A percentile compares a stretch with the other conserved stretches of the same genome.
These are phyloP conservation scores for Mortierella polycephala DNA, from an alignment of 371 early-diverging fungal genomes.

Conservation along the genomic window DNA sequence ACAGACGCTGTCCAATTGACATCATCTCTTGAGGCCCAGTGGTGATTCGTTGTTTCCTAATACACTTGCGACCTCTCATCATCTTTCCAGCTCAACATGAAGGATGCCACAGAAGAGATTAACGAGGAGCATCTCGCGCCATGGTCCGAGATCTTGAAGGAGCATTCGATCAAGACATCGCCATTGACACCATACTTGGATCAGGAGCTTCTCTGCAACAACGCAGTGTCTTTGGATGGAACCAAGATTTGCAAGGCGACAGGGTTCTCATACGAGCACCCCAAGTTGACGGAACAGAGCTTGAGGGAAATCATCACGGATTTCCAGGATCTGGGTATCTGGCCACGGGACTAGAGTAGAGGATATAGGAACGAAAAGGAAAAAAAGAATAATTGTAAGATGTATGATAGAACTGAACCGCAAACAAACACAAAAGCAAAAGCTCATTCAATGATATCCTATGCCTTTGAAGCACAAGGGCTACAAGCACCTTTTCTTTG, in stretches of 20 bases:
- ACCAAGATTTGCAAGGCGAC: conserved; percentile 76
- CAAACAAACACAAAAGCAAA: not conserved
- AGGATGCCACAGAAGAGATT: conserved; percentile 87
- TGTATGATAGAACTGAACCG: not conserved
- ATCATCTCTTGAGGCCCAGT: not conserved
- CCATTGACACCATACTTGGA: conserved; percentile 95
- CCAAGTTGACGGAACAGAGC: conserved; percentile 72
- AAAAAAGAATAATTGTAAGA: not conserved
- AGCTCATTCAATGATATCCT: too few species aligned
- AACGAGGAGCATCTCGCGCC: conserved; percentile 92
- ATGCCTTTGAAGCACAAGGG: too few species aligned
- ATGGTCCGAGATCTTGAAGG: conserved; percentile 73
- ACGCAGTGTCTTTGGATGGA: conserved; percentile 83
- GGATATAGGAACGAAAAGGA: not conserved
- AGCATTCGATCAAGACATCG: conserved; percentile 74
- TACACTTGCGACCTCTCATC: not conserved
- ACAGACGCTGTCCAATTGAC: not conserved
- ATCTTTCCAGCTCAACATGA: conserved; percentile 73
- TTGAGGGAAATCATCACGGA: conserved; percentile 76
- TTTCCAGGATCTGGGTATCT: conserved; percentile 70
- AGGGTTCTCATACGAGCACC: conserved; percentile 77
- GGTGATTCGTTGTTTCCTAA: too few species aligned
- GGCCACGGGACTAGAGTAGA: conserved; percentile 65
- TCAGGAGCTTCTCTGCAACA: conserved; percentile 86
- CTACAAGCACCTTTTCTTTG: too few species aligned